Percentiles rank a stretch among this genome's conserved stretches.
phyloP scores from a whole-genome alignment of 768 basidiomycete species.

The Termitomyces sp. region DNA sequence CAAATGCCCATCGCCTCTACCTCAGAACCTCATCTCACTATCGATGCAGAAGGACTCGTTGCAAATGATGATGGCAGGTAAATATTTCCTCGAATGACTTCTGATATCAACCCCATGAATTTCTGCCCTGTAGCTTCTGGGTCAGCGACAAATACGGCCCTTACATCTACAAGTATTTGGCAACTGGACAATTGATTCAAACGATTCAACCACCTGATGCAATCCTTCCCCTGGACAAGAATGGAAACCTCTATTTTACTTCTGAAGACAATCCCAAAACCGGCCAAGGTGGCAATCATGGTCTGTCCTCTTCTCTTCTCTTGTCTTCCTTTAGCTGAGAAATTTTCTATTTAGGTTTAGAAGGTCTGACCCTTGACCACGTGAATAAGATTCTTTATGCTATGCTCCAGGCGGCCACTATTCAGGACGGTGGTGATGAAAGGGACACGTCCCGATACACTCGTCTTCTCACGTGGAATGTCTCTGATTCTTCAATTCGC shows the following conservation, averaged over 20 bases:
- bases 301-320: constrained; percentile 22
- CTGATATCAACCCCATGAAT: no score
- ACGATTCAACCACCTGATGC: constrained; percentile 59
- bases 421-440: constrained; percentile 55
- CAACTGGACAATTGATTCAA: constrained; percentile 44
- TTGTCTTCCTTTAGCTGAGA: no score
- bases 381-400: constrained; percentile 51
- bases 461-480: constrained; percentile 54
- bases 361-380: constrained; percentile 51
- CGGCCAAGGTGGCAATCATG: constrained; percentile 55
- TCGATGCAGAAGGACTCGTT: constrained; percentile 61
- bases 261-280: constrained; percentile 42
- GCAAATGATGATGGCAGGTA: no score
- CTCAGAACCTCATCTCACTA: constrained; percentile 40
- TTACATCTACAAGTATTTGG: constrained; percentile 54
- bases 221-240: constrained; percentile 41
- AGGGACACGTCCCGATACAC: constrained; percentile 47
- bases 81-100: no score
- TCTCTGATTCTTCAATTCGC: constrained; percentile 28
- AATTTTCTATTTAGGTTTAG: constrained; percentile 47
- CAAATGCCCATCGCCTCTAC: constrained; percentile 42
- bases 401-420: constrained; percentile 57
- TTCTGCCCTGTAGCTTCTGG: constrained; percentile 57
- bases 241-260: constrained; percentile 54
- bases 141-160: constrained; percentile 69